phyloP scores from a whole-genome alignment of 1,284 basidiomycete species.

The Erythrobasidium hasegawianum region DNA sequence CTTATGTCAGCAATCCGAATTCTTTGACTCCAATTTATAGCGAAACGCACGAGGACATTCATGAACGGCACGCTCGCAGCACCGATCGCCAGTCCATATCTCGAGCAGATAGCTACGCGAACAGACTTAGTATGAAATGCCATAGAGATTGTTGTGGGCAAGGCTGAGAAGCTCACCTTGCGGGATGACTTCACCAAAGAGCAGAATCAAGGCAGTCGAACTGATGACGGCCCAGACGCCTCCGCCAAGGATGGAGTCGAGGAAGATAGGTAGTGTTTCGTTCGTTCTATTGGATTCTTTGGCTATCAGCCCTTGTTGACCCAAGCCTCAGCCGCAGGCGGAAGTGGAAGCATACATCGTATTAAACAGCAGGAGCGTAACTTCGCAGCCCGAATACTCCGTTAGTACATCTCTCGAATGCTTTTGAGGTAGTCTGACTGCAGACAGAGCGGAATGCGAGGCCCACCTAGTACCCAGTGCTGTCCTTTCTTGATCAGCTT shows the following conservation, averaged over 20 bases:
- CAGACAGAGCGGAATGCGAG: neutral
- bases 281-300: slow-evolving; percentile 28
- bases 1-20: neutral
- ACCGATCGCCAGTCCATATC: slow-evolving; percentile 85
- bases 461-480: slow-evolving; percentile 86
- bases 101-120: slow-evolving; percentile 62
- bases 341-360: slow-evolving; percentile 23
- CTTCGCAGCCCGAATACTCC: slow-evolving; percentile 6
- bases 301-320: neutral
- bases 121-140: neutral
- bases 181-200: slow-evolving; percentile 35
- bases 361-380: slow-evolving; percentile 34
- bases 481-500: slow-evolving; percentile 72
- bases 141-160: slow-evolving; percentile 59
- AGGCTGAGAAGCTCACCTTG: slow-evolving; percentile 48
- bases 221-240: slow-evolving; percentile 74
- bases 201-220: slow-evolving; percentile 57
- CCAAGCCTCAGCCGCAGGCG: neutral
- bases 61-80: slow-evolving; percentile 83
- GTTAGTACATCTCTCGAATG: too few species aligned
- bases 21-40: too few species aligned
- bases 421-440: too few species aligned
- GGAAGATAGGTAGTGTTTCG: slow-evolving; percentile 35
- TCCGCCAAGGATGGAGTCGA: slow-evolving; percentile 76
- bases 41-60: slow-evolving; percentile 57